Evolutionary conservation across 306 rosid genomes (phyloP).

Genomic region (Medicago ruthenica): DNA sequence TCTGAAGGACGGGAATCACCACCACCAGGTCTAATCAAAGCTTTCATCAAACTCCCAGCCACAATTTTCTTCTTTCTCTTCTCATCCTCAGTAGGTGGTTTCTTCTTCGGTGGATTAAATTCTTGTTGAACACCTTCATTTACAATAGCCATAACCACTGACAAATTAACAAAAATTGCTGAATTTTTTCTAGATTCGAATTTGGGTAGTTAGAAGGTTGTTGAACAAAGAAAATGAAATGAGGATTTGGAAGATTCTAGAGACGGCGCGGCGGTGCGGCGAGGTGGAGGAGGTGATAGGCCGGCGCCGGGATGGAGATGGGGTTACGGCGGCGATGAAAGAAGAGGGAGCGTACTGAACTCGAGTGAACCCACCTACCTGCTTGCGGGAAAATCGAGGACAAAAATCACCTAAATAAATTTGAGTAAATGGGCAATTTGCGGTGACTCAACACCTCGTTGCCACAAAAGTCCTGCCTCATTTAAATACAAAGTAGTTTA

Average conservation of each 20-base stretch:
- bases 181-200: not conserved
- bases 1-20: conserved; percentile 81
- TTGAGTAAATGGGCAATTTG: too few relatives aligned
- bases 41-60: conserved; percentile 95
- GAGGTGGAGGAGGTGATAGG: too few relatives aligned
- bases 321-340: too few relatives aligned
- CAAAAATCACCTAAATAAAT: too few relatives aligned
- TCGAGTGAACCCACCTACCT: too few relatives aligned
- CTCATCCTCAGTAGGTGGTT: conserved; percentile 79
- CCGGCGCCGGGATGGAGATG: too few relatives aligned
- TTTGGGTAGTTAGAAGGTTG: conserved; percentile 11
- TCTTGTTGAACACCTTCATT: conserved; percentile 53
- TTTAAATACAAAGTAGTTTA: too few relatives aligned
- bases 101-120: conserved; percentile 60
- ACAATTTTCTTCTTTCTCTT: conserved; percentile 80
- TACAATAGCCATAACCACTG: conserved; percentile 57
- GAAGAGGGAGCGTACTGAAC: too few relatives aligned
- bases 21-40: conserved; percentile 84
- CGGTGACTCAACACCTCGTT: too few relatives aligned
- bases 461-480: too few relatives aligned
- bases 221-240: not conserved
- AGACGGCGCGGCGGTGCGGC: too few relatives aligned
- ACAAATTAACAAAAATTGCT: conserved; percentile 16
- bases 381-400: too few relatives aligned
- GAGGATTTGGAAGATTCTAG: conserved; percentile 7